Evolutionary conservation across 805 yeast species (phyloP).

Genomic region (Kodamaea sagamina): DNA sequence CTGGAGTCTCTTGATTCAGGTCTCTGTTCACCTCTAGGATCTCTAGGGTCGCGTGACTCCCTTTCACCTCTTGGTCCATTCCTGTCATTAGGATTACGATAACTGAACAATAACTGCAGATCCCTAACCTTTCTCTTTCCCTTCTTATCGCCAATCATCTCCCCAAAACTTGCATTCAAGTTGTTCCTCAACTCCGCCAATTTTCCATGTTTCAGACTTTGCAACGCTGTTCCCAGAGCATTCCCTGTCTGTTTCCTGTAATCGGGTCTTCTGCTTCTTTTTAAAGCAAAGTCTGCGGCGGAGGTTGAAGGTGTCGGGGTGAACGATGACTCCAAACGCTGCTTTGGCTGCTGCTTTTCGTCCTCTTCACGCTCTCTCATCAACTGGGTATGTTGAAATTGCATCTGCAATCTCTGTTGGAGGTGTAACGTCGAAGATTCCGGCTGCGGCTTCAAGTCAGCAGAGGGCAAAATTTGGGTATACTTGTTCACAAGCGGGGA

Average conservation of each 20-base stretch:
- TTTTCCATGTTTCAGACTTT: constrained; percentile 25
- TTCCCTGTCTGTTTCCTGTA: constrained; percentile 32
- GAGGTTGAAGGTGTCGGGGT: constrained; percentile 4
- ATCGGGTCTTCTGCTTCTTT: constrained; percentile 42
- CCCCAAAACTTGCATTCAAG: constrained; percentile 16
- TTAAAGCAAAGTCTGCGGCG: constrained; percentile 29
- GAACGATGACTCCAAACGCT: constrained; percentile 7
- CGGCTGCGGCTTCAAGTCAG: constrained; percentile 5
- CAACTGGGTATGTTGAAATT: constrained; percentile 18
- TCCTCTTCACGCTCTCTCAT: constrained; percentile 39
- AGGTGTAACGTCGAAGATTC: constrained; percentile 16
- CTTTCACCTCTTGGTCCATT: constrained; percentile 3
- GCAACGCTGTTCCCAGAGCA: constrained; percentile 27
- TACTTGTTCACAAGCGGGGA: constrained; percentile 1
- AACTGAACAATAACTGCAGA: constrained; percentile 39
- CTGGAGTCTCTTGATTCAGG: constrained; percentile 9
- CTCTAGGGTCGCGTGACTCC: not conserved
- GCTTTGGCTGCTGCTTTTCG: constrained; percentile 25
- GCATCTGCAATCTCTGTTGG: constrained; percentile 21
- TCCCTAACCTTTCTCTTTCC: constrained; percentile 23
- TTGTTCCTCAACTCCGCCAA: constrained; percentile 27
- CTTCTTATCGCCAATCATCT: constrained; percentile 8
- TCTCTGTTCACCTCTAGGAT: constrained; percentile 4
- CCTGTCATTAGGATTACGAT: constrained; percentile 27
- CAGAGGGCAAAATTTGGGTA: constrained; percentile 9